Evolutionary conservation across 106 monocot genomes (phyloP).

Genomic region (Cymbidium sinense): DNA sequence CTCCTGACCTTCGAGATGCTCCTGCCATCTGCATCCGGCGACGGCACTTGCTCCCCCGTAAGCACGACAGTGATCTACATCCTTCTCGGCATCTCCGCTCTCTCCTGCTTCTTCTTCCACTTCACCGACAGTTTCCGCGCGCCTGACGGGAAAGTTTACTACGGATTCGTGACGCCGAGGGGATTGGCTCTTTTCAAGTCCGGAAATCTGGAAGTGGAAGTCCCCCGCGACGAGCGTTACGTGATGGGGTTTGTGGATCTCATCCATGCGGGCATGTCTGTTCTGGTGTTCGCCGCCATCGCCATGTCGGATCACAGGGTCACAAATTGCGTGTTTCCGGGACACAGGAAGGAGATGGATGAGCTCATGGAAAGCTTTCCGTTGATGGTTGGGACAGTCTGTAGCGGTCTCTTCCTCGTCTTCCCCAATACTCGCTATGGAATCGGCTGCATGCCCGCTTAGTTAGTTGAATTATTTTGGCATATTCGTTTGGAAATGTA

Average conservation of each 20-base stretch:
- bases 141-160: conserved; percentile 74
- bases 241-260: conserved; percentile 62
- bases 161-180: conserved; percentile 79
- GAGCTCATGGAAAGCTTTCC: conserved; percentile 98
- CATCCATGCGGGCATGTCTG: conserved; percentile 78
- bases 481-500: too few species aligned
- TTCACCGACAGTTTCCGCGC: conserved; percentile 96
- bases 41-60: conserved; percentile 66
- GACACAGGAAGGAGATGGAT: conserved; percentile 68
- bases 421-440: conserved; percentile 87
- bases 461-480: too few species aligned
- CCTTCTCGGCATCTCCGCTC: conserved; percentile 58
- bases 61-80: conserved; percentile 63
- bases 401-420: conserved; percentile 81
- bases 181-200: conserved; percentile 46
- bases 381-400: conserved; percentile 79
- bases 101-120: conserved; percentile 96
- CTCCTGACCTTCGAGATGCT: conserved; percentile 94
- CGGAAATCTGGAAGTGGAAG: conserved; percentile 20
- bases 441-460: conserved; percentile 73
- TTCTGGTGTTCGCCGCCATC: conserved; percentile 79
- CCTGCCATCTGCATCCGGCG: conserved; percentile 70
- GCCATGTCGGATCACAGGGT: conserved; percentile 68
- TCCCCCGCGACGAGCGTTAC: conserved; percentile 68
- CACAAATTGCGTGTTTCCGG: conserved; percentile 75